Conservation (phyloP, 2,329 filamentous ascomycete species). For the Xenosphaeropsis pyriputrescens region DNA sequence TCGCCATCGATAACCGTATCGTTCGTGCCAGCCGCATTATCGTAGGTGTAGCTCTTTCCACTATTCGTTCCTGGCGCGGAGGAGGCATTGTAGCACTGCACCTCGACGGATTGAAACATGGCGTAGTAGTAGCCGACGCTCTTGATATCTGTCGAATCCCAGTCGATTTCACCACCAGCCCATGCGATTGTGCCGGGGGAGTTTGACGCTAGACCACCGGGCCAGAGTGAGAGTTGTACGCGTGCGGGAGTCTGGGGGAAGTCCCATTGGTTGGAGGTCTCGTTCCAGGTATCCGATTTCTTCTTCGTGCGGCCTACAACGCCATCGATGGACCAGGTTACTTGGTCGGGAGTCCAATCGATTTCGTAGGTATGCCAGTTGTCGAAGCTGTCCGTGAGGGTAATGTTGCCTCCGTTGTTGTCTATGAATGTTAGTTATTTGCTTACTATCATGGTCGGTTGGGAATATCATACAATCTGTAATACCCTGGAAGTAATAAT, state of each 20-base stretch:
- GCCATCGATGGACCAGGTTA: slow-evolving; percentile 82
- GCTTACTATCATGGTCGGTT: slow-evolving; percentile 15
- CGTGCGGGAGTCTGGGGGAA: slow-evolving; percentile 87
- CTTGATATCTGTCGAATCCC: slow-evolving; percentile 69
- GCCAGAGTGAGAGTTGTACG: slow-evolving; percentile 92
- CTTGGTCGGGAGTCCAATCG: slow-evolving; percentile 75
- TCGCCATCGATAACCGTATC: slow-evolving; percentile 63
- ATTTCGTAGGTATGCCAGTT: slow-evolving; percentile 87
- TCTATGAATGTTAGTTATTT: slow-evolving; percentile 32
- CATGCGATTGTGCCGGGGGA: slow-evolving; percentile 74
- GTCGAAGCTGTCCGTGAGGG: slow-evolving; percentile 53
- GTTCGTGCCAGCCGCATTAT: slow-evolving; percentile 49
- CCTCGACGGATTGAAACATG: slow-evolving; percentile 58
- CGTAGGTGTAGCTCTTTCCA: slow-evolving; percentile 65
- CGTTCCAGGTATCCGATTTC: slow-evolving; percentile 73
- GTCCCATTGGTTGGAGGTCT: slow-evolving; percentile 63
- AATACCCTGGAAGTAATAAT: slow-evolving; percentile 94
- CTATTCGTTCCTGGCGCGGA: slow-evolving; percentile 50
- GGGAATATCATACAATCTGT: slow-evolving; percentile 59
- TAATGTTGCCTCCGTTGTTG: slow-evolving; percentile 59
- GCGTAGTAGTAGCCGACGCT: slow-evolving; percentile 81
- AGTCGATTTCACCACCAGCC: slow-evolving; percentile 85
- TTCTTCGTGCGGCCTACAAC: slow-evolving; percentile 59
- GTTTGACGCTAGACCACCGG: slow-evolving; percentile 69
- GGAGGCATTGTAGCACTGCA: slow-evolving; percentile 67